Percentiles rank a stretch among this genome's conserved stretches.
Evolutionary conservation across 139 green algal genomes (phyloP).

Genomic region (Micromonas pusilla): DNA sequence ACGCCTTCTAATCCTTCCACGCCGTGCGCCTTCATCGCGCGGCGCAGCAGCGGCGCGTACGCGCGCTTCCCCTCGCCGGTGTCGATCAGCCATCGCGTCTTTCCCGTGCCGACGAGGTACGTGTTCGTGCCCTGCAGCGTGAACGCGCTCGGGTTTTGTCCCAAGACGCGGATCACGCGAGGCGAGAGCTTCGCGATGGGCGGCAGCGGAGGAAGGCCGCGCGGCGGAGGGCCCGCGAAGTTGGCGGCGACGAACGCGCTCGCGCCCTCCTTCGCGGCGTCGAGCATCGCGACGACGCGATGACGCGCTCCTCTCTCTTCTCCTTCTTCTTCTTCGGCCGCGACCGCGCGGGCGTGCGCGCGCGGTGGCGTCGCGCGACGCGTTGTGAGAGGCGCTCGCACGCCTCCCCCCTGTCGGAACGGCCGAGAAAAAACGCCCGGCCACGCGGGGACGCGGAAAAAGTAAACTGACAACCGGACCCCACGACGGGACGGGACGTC

Average conservation of each 20-base stretch:
- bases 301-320: too few species aligned
- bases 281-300: neutral
- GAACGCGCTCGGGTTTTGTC: slow-evolving; percentile 7
- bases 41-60: neutral
- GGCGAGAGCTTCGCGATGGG: neutral
- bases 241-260: neutral
- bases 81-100: slow-evolving; percentile 7
- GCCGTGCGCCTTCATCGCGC: neutral
- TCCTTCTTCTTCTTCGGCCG: too few species aligned
- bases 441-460: too few species aligned
- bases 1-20: neutral
- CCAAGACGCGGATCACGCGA: slow-evolving; percentile 13
- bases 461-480: too few species aligned
- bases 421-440: too few species aligned
- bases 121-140: slow-evolving; percentile 31
- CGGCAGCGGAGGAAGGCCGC: neutral
- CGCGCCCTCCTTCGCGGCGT: neutral
- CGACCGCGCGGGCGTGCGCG: too few species aligned
- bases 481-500: too few species aligned
- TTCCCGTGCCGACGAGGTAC: slow-evolving; percentile 15
- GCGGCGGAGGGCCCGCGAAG: neutral
- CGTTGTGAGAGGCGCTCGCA: too few species aligned
- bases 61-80: neutral
- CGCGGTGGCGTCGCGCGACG: too few species aligned
- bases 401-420: too few species aligned